Evolutionary conservation across 2,329 filamentous ascomycete genomes (phyloP).

Genomic region (Aaosphaeria pasadenensis): DNA sequence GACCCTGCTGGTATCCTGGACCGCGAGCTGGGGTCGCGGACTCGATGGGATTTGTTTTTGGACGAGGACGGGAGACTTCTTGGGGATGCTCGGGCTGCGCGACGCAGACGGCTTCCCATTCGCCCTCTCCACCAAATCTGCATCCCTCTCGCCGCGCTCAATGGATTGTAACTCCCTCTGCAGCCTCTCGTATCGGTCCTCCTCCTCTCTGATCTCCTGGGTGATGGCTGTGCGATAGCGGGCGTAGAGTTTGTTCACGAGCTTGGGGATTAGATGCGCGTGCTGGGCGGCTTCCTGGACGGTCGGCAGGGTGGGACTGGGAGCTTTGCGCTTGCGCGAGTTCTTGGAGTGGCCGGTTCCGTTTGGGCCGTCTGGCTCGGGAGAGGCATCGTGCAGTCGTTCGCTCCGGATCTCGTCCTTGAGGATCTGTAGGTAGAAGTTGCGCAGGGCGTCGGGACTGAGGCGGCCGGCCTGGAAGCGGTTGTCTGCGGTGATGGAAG

Average conservation of each 20-base stretch:
- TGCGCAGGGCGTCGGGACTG: conserved; percentile 72
- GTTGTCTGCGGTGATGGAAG: conserved; percentile 66
- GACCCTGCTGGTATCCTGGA: conserved; percentile 4
- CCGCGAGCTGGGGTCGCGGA: conserved; percentile 6
- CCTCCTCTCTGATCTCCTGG: conserved; percentile 70
- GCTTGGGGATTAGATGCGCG: conserved; percentile 63
- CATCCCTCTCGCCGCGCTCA: conserved; percentile 58
- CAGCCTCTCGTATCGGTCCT: conserved; percentile 62
- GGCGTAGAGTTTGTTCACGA: conserved; percentile 72
- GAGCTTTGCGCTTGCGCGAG: conserved; percentile 72
- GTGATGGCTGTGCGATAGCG: conserved; percentile 69
- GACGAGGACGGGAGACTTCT: conserved; percentile 20
- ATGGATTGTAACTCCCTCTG: conserved; percentile 67
- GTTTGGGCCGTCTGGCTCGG: conserved; percentile 41
- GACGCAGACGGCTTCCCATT: conserved; percentile 17
- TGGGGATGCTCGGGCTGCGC: conserved; percentile 21
- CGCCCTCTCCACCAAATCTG: conserved; percentile 30
- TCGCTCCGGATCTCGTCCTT: conserved; percentile 67
- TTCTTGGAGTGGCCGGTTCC: conserved; percentile 47
- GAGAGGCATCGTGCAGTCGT: conserved; percentile 29
- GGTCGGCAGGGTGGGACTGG: conserved; percentile 61
- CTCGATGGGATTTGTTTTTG: conserved; percentile 14
- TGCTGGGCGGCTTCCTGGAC: conserved; percentile 66
- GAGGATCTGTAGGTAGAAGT: conserved; percentile 73
- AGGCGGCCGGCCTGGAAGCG: conserved; percentile 73